Evolutionary conservation across 129 eudicot species (phyloP), one percentile per base, ranked within the genome.

Genomic region (Mikania micrantha): DNA sequence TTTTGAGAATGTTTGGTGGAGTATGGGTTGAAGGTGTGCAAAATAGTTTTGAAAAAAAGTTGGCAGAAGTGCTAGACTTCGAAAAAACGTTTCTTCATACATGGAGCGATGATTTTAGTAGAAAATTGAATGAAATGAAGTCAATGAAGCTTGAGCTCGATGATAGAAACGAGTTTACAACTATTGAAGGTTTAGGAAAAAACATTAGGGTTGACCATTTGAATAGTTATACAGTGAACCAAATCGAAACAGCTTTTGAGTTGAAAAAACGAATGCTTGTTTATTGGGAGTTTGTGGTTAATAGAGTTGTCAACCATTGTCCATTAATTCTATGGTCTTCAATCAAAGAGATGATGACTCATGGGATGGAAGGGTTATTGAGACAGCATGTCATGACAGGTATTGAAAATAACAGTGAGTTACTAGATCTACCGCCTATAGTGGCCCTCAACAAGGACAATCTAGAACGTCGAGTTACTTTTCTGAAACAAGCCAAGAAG

Each of bases 251-350:
- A 28, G 71, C 42, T 28, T 66, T 45, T 29, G 59, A 47, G 8
- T 9, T 44, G 41, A 66, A 29, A 24, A 66, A 27, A 38, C 2
- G 2, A 3, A 3, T 29, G 8, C 59, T 17, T n/a, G 58, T 16
- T 9, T 66, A 29, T 4, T 66, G 71, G 59, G 71, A 66, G 34
- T 21, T 40, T 64, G 69, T 64, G 0, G 56, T 41, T 5, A 64
- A 41, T 6, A 17, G 69, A 6, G 15, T 41, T 64, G 69, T 64
- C 5, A 54, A 64, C 22, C 15, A 64, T 24, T 24, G 13, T 13
- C 12, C 21, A 1, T 28, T 64, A 9, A 40, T 39, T 25, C 49
- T 40, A 5, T 16, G 22, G 36, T 64, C 54, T 21, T 40, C 38
- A 3, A 64, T 64, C 24, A 7, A 41, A 5, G 39, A 42, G 32